Conservation (phyloP, 495 filamentous ascomycete species). For the Friedmanniomyces simplex region DNA sequence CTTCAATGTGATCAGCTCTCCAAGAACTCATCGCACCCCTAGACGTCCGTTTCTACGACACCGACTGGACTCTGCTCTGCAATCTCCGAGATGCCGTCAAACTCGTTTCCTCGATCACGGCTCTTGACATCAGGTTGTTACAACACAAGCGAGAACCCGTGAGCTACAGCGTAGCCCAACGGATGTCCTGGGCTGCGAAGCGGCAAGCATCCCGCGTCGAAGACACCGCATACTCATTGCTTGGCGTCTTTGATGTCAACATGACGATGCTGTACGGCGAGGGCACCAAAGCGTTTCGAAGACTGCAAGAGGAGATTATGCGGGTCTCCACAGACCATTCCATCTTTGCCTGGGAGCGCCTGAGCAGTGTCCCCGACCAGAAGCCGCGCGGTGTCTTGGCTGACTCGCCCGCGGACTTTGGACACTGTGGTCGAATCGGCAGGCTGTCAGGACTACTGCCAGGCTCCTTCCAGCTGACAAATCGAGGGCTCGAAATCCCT, state of each 20-base stretch:
- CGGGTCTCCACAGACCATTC: constrained; percentile 16
- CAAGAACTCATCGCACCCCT: constrained; percentile 16
- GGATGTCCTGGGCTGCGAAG: constrained; percentile 19
- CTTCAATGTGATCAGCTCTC: neutral
- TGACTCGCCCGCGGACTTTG: neutral
- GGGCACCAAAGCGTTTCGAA: constrained; percentile 25
- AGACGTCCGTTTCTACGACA: constrained; percentile 5
- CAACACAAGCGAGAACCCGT: neutral
- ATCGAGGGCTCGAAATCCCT: neutral
- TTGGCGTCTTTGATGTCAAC: constrained; percentile 31
- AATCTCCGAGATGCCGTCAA: neutral
- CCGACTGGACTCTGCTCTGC: constrained; percentile 7
- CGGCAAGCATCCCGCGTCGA: constrained; percentile 18
- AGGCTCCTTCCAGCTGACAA: constrained; percentile 5
- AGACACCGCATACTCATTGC: constrained; percentile 30
- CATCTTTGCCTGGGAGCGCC: constrained; percentile 17
- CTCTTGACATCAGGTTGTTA: neutral
- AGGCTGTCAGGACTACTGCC: constrained; percentile 21
- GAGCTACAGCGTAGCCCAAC: constrained; percentile 12
- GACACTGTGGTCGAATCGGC: neutral
- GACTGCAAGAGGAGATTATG: constrained; percentile 29
- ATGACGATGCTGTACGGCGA: constrained; percentile 36
- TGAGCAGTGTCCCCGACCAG: neutral
- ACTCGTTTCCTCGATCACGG: neutral
- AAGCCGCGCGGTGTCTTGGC: neutral